Conservation (phyloP, 2,329 filamentous ascomycete genomes). For the Neonectria hederae region DNA sequence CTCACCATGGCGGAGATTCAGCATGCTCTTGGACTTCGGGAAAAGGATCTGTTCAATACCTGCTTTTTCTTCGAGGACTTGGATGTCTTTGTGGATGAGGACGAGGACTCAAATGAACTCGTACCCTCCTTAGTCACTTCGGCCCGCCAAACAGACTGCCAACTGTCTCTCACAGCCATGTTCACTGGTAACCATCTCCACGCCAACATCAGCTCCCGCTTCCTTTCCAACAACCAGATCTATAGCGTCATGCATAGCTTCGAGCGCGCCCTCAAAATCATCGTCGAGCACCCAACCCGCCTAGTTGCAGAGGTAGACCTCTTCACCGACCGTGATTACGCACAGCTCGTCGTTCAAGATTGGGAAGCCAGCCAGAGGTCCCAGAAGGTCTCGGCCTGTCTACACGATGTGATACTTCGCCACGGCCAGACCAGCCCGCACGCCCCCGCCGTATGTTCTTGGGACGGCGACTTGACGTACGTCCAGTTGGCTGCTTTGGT, state of each 20-base stretch:
- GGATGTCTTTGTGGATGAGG: slow-evolving; percentile 24
- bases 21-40: slow-evolving; percentile 55
- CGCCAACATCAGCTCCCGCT: slow-evolving; percentile 55
- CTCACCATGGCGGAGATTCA: slow-evolving; percentile 58
- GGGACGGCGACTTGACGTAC: slow-evolving; percentile 58
- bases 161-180: slow-evolving; percentile 57
- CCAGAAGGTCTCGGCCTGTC: slow-evolving; percentile 51
- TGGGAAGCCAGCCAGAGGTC: slow-evolving; percentile 52
- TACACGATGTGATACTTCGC: slow-evolving; percentile 57
- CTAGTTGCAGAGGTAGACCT: slow-evolving; percentile 59
- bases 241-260: slow-evolving; percentile 62
- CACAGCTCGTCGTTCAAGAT: slow-evolving; percentile 64
- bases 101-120: neutral
- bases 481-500: slow-evolving; percentile 51
- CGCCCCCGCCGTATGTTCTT: slow-evolving; percentile 53
- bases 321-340: slow-evolving; percentile 64
- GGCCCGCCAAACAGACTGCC: slow-evolving; percentile 54
- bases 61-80: slow-evolving; percentile 59
- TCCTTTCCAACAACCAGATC: slow-evolving; percentile 55
- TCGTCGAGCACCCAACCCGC: slow-evolving; percentile 54
- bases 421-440: slow-evolving; percentile 52
- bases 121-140: slow-evolving; percentile 30
- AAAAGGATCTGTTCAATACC: slow-evolving; percentile 60
- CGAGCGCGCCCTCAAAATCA: slow-evolving; percentile 59
- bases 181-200: slow-evolving; percentile 54